A percentile compares a stretch with the other conserved stretches of the same genome.
These are phyloP conservation scores for Globisporangium solare DNA, from an alignment of 352 stramenopile species.

Conservation along the genomic window DNA sequence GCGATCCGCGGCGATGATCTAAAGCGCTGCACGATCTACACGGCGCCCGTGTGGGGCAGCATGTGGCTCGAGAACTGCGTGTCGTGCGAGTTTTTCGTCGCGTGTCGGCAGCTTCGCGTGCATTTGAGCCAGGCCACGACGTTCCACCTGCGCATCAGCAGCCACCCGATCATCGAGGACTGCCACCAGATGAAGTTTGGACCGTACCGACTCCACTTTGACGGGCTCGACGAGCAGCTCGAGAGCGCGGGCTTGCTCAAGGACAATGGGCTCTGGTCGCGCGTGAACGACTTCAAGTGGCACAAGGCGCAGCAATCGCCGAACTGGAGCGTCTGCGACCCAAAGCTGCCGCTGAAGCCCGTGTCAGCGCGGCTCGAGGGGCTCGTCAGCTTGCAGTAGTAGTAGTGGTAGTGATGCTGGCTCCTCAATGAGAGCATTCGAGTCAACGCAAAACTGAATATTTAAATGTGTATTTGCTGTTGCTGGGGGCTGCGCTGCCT, in stretches of 20 bases:
- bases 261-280: conserved; percentile 70
- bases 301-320: conserved; percentile 82
- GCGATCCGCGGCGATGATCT: conserved; percentile 68
- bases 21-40: conserved; percentile 61
- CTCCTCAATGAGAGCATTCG: background rate
- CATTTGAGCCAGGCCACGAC: conserved; percentile 60
- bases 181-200: conserved; percentile 82
- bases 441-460: conserved; percentile 2
- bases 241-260: conserved; percentile 42
- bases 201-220: conserved; percentile 64
- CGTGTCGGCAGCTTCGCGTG: conserved; percentile 83
- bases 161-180: conserved; percentile 90
- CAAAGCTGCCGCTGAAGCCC: conserved; percentile 32
- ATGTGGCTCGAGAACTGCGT: conserved; percentile 83
- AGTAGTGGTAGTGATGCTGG: background rate
- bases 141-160: conserved; percentile 81
- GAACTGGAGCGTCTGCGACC: conserved; percentile 73
- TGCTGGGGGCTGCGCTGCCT: no score
- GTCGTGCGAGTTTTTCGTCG: conserved; percentile 74
- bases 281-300: conserved; percentile 93
- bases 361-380: conserved; percentile 31
- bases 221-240: conserved; percentile 56
- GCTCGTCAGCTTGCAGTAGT: conserved; percentile 14
- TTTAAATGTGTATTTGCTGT: conserved; percentile 7
- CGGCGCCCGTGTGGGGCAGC: conserved; percentile 74